Evolutionary conservation across 306 rosid species (phyloP).

Genomic region (Pterocarpus santalinus): DNA sequence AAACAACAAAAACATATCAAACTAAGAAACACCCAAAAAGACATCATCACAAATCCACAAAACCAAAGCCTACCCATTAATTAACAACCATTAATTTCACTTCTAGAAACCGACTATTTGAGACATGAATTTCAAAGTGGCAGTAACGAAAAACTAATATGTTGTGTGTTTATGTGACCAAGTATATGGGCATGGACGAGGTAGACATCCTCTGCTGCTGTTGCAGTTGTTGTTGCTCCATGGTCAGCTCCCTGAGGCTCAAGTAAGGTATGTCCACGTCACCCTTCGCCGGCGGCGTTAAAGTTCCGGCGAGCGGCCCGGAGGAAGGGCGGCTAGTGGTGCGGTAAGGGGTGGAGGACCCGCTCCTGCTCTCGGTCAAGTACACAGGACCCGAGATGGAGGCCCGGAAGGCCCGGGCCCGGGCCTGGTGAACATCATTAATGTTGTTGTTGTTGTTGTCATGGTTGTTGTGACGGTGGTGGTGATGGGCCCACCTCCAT

Average conservation of each 20-base stretch:
- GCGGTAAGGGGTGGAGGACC: conserved; percentile 71
- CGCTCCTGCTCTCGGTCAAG: conserved; percentile 77
- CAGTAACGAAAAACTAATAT: background rate
- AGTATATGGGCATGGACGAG: conserved; percentile 82
- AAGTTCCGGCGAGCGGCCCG: conserved; percentile 76
- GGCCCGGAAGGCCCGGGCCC: conserved; percentile 78
- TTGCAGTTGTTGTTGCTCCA: conserved; percentile 65
- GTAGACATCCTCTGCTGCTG: conserved; percentile 73
- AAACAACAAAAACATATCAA: background rate
- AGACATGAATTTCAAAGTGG: background rate
- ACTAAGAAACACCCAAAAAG: background rate
- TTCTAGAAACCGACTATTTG: background rate
- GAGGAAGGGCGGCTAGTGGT: conserved; percentile 65
- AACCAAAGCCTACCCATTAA: background rate
- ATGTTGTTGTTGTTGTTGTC: conserved; percentile 43
- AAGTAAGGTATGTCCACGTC: conserved; percentile 73
- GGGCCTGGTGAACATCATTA: conserved; percentile 69
- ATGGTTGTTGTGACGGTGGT: background rate
- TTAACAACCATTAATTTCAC: background rate
- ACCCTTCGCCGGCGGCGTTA: conserved; percentile 57
- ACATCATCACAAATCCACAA: background rate
- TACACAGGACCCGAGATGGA: conserved; percentile 89
- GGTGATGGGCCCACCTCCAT: conserved; percentile 59
- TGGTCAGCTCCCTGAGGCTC: conserved; percentile 84
- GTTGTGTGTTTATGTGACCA: conserved; percentile 66